Conservation (phyloP, 345 rosid genomes). For the Acer saccharum region DNA sequence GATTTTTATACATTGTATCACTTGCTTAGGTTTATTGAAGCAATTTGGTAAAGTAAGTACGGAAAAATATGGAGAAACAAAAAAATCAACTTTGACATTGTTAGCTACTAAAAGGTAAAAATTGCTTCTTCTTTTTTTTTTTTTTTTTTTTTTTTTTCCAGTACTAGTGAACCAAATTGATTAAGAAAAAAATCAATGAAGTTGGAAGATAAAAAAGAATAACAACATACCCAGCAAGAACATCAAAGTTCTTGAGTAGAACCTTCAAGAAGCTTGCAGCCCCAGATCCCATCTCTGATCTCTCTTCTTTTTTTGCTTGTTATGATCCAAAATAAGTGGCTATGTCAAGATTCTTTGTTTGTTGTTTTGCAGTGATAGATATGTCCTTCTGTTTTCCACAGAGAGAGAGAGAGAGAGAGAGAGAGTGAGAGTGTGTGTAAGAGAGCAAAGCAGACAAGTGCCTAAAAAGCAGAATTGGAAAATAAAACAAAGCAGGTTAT, state of each 20-base stretch:
- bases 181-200: not conserved
- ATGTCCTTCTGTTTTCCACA: not conserved
- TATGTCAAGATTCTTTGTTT: not conserved
- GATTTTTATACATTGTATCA: not conserved
- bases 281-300: constrained; percentile 66
- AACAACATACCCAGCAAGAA: constrained; percentile 77
- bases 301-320: constrained; percentile 1
- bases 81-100: constrained; percentile 22
- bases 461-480: not conserved
- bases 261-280: constrained; percentile 68
- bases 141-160: not conserved
- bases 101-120: not conserved
- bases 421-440: not conserved
- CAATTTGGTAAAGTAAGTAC: constrained; percentile 7
- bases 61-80: not conserved
- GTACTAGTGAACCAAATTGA: not conserved
- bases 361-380: constrained; percentile 14
- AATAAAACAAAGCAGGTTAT: not conserved
- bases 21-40: not conserved
- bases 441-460: constrained; percentile 14
- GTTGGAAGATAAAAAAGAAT: not conserved
- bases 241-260: constrained; percentile 73
- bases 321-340: not conserved
- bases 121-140: not conserved
- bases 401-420: not conserved